These are phyloP conservation scores for Quercus tomentella DNA, from an alignment of 331 rosid genomes.

Conservation along the genomic window DNA sequence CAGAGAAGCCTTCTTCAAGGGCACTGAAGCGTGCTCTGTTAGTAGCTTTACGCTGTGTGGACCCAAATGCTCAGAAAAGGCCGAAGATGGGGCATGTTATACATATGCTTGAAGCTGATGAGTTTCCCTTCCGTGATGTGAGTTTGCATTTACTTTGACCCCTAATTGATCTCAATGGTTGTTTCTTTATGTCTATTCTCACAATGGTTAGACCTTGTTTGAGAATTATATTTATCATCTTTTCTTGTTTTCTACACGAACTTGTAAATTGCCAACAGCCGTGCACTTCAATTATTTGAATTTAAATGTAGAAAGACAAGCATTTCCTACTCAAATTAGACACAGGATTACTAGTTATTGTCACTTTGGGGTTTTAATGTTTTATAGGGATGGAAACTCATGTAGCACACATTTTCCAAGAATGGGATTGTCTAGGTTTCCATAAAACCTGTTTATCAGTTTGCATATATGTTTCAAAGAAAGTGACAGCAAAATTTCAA, in stretches of 20 bases:
- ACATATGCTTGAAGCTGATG: constrained; percentile 73
- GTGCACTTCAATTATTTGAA: neutral
- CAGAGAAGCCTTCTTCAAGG: constrained; percentile 61
- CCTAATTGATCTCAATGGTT: neutral
- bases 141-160: constrained; percentile 21
- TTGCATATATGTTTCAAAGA: neutral
- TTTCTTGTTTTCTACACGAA: neutral
- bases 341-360: neutral
- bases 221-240: neutral
- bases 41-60: constrained; percentile 65
- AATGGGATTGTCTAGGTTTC: too few relatives aligned
- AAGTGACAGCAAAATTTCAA: neutral
- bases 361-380: neutral
- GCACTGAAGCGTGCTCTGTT: constrained; percentile 62
- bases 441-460: too few relatives aligned
- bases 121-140: constrained; percentile 68
- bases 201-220: neutral
- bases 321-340: neutral
- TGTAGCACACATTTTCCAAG: neutral
- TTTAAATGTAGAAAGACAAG: neutral
- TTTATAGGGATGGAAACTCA: neutral
- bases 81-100: constrained; percentile 76
- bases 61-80: constrained; percentile 63
- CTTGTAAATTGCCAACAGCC: neutral
- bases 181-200: neutral